phyloP scores from a whole-genome alignment of 83 land plant genomes.

The Picea abies region DNA sequence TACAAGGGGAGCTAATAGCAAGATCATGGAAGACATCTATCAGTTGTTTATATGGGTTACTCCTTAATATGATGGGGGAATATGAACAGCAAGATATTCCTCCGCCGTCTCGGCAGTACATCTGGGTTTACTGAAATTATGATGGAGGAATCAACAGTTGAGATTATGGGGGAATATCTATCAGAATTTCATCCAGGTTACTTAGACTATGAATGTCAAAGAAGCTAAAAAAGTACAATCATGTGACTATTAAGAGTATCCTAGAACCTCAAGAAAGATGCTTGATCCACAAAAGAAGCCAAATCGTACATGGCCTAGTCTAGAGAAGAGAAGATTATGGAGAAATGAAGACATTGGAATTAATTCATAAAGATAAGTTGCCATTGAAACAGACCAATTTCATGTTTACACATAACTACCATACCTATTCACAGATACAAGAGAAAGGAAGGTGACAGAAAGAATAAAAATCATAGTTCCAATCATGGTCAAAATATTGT shows the following conservation, averaged over 20 bases:
- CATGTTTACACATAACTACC: not conserved
- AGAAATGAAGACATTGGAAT: not conserved
- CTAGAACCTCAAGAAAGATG: not conserved
- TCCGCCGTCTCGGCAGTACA: too few species aligned
- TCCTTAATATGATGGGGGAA: too few species aligned
- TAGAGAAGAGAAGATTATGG: not conserved
- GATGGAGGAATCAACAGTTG: too few species aligned
- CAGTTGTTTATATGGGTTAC: too few species aligned
- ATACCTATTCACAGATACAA: not conserved
- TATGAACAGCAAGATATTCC: too few species aligned
- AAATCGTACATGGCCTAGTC: not conserved
- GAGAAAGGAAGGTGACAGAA: not conserved
- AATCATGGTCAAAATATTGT: not conserved
- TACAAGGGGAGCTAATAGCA: too few species aligned
- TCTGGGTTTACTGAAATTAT: too few species aligned
- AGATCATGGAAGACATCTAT: too few species aligned
- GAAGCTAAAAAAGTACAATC: not conserved
- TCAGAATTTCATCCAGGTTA: too few species aligned
- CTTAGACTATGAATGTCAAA: not conserved
- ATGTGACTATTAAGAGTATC: not conserved
- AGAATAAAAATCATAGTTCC: not conserved
- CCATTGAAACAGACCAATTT: not conserved
- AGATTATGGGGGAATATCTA: too few species aligned
- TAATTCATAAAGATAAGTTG: not conserved
- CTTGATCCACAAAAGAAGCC: not conserved